Base-by-base conservation (phyloP, 2,329 filamentous ascomycete species). In the Fusarium austroafricanum region DNA sequence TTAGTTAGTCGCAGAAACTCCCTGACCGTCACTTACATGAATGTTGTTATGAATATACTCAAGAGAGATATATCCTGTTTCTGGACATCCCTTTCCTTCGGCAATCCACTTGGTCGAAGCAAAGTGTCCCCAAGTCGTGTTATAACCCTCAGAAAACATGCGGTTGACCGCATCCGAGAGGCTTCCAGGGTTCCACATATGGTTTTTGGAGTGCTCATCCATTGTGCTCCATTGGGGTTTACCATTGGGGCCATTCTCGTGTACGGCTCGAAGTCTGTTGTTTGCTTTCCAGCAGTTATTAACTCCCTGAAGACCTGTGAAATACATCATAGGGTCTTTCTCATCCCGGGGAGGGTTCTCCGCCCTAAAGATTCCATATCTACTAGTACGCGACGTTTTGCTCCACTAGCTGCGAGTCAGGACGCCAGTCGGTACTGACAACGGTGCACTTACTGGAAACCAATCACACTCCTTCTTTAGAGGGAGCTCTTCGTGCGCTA, bases 11-110 rank as follows among this genome's bases (percentile, higher is more conserved):
- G n/a, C n/a, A n/a, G n/a, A n/a, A n/a, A n/a, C n/a, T n/a, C n/a
- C n/a, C n/a, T n/a, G n/a, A n/a, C n/a, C n/a, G n/a, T n/a, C n/a
- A n/a, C n/a, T 23, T 15, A 56, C 50, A 10, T 63, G 50, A 0
- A 61, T 21, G 5, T 61, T 56, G 1, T 61, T 63, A 12, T 61
- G 60, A 4, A 63, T 64, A 8, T 61, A 64, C 31, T 46, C 56
- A 1, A 63, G 7, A 10, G 56, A 61, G 3, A 63, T 28, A 2
- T 47, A 63, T 6, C 56, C 56, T 1, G 23, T 51, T 3, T 23
- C 20, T 0, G 44, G 37, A 5, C n/a, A 31, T 2, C 18, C 23
- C 6, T 23, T 12, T 0, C 33, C 44, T 8, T 61, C 57, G 0
- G 39, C 28, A 1, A 44, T 58, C 44, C 57, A 61, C 4, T 61